Evolutionary conservation across 352 stramenopile species (phyloP).

Genomic region (Stramenopiles sp.): DNA sequence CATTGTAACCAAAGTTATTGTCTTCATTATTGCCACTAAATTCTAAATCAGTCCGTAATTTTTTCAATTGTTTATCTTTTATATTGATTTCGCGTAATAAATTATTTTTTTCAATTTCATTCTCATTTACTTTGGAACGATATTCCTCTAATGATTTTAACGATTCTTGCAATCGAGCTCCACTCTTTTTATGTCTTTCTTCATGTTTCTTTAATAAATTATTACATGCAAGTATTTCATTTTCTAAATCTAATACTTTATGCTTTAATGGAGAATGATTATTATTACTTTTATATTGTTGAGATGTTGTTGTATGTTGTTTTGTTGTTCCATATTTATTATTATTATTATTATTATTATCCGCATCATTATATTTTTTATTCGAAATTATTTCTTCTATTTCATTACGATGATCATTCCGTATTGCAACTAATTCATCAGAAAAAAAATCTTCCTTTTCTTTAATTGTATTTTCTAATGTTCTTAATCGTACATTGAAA

Average conservation of each 20-base stretch:
- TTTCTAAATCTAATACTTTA: not conserved
- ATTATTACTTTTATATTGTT: not conserved
- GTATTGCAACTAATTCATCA: not conserved
- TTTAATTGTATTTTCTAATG: not conserved
- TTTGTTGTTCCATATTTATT: too few relatives aligned
- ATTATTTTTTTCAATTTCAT: not conserved
- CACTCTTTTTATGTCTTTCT: not conserved
- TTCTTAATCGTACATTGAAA: not conserved
- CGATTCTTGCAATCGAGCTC: not conserved
- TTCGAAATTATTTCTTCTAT: too few relatives aligned
- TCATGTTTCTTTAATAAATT: not conserved
- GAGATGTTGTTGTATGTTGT: not conserved
- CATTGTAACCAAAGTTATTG: not conserved
- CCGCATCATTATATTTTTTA: too few relatives aligned
- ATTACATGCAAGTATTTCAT: not conserved
- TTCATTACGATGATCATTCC: not conserved
- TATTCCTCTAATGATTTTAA: not conserved
- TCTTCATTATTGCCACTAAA: not conserved
- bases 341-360: too few relatives aligned
- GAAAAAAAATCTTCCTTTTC: not conserved
- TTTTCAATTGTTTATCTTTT: not conserved
- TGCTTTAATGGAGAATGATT: not conserved
- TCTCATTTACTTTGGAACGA: not conserved
- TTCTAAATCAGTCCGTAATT: not conserved
- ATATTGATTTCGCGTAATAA: not conserved